phyloP scores from a whole-genome alignment of 208 protist species.

The Crithidia mellificae region DNA sequence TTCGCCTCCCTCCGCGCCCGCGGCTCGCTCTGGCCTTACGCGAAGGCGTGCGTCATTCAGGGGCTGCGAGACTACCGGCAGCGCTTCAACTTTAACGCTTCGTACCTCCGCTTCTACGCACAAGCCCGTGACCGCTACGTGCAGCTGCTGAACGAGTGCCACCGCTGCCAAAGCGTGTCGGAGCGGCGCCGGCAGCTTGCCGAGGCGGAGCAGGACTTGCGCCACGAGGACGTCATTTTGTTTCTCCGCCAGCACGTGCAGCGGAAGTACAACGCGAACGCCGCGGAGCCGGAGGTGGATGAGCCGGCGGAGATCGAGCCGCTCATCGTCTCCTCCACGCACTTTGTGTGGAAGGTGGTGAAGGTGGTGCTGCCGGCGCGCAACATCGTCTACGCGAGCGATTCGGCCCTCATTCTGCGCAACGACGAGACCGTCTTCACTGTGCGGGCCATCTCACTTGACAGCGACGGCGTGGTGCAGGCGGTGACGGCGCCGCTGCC shows the following conservation, averaged over 20 bases:
- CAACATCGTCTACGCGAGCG: constrained; percentile 30
- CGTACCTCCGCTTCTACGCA: constrained; percentile 70
- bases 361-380: constrained; percentile 43
- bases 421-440: constrained; percentile 35
- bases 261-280: constrained; percentile 37
- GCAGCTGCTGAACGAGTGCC: constrained; percentile 66
- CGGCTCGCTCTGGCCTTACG: constrained; percentile 68
- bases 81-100: constrained; percentile 80
- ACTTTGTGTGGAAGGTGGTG: constrained; percentile 48
- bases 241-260: constrained; percentile 61
- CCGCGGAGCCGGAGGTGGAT: neutral
- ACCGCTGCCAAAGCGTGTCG: constrained; percentile 47
- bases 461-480: constrained; percentile 28
- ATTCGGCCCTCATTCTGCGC: constrained; percentile 33
- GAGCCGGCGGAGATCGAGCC: constrained; percentile 10
- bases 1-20: constrained; percentile 41
- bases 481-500: constrained; percentile 12
- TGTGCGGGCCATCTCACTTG: constrained; percentile 35
- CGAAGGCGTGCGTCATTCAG: constrained; percentile 46
- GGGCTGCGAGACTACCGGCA: constrained; percentile 52
- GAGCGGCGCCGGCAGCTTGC: constrained; percentile 50
- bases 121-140: constrained; percentile 68
- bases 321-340: constrained; percentile 37
- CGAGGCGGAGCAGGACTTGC: constrained; percentile 71
- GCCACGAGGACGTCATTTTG: constrained; percentile 73